Conservation (phyloP, 73 alveolate genomes). For the Diophrys appendiculata region DNA sequence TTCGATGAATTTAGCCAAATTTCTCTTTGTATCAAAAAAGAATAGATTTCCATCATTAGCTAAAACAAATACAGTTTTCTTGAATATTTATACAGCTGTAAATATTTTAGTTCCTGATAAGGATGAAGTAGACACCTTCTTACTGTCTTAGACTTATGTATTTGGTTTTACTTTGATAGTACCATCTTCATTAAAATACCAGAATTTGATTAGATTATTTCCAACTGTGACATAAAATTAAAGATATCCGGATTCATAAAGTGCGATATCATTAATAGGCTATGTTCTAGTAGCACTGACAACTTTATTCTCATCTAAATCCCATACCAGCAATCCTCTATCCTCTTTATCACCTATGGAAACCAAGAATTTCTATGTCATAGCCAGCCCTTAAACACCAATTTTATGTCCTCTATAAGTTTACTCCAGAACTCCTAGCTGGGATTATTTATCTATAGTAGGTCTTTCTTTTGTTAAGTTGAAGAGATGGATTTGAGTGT, state of each 20-base stretch:
- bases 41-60: background rate
- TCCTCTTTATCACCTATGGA: slow-evolving; percentile 5
- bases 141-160: background rate
- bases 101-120: background rate
- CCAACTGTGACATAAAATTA: background rate
- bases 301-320: background rate
- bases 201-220: background rate
- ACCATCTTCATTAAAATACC: background rate
- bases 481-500: background rate
- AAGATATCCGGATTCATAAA: background rate
- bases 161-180: background rate
- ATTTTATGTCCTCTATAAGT: background rate
- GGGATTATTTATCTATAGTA: too few relatives aligned
- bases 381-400: background rate
- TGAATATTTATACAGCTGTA: background rate
- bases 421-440: background rate
- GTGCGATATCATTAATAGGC: background rate
- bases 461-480: background rate
- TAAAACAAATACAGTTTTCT: background rate
- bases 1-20: background rate
- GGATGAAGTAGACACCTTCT: background rate
- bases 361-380: background rate
- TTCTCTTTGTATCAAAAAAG: slow-evolving; percentile 1
- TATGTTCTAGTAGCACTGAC: background rate
- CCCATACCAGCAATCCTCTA: slow-evolving; percentile 10